Evolutionary conservation across 495 filamentous ascomycete species (phyloP).

Genomic region (Talaromyces ruber): DNA sequence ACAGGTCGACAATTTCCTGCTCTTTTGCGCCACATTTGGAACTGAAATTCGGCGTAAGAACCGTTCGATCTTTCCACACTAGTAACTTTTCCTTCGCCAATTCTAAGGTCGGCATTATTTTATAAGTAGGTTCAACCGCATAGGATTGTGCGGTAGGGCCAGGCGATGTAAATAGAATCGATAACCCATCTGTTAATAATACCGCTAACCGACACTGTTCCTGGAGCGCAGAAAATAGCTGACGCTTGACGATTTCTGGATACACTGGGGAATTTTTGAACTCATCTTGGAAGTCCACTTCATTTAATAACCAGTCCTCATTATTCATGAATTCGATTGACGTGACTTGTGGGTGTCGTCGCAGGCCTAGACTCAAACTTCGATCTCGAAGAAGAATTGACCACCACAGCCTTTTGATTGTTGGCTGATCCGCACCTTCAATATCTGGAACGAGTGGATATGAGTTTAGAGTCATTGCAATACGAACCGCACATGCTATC

Average conservation of each 20-base stretch:
- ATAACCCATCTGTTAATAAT: constrained; percentile 35
- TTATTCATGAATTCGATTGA: constrained; percentile 27
- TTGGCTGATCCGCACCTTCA: constrained; percentile 12
- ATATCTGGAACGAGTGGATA: constrained; percentile 11
- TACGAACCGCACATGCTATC: constrained; percentile 37
- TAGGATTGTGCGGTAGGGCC: constrained; percentile 8
- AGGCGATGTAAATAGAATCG: constrained; percentile 28
- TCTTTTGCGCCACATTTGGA: constrained; percentile 12
- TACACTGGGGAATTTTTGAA: constrained; percentile 34
- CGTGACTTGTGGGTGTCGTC: constrained; percentile 37
- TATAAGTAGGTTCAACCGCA: constrained; percentile 10
- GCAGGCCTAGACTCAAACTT: constrained; percentile 37
- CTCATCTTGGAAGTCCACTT: constrained; percentile 35
- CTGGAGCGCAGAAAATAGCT: constrained; percentile 31
- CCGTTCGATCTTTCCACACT: constrained; percentile 14
- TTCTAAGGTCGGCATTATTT: constrained; percentile 8
- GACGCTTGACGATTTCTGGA: constrained; percentile 27
- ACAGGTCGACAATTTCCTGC: constrained; percentile 19
- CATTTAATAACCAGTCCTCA: constrained; percentile 20
- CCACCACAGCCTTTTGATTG: constrained; percentile 42
- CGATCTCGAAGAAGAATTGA: constrained; percentile 42
- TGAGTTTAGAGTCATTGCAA: constrained; percentile 34
- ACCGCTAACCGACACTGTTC: constrained; percentile 38
- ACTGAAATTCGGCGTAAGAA: background rate
- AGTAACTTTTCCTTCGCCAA: constrained; percentile 12